A percentile compares a stretch with the other conserved stretches of the same genome.
Evolutionary conservation across 2,329 filamentous ascomycete genomes (phyloP).

Genomic region (Exophiala mesophila): DNA sequence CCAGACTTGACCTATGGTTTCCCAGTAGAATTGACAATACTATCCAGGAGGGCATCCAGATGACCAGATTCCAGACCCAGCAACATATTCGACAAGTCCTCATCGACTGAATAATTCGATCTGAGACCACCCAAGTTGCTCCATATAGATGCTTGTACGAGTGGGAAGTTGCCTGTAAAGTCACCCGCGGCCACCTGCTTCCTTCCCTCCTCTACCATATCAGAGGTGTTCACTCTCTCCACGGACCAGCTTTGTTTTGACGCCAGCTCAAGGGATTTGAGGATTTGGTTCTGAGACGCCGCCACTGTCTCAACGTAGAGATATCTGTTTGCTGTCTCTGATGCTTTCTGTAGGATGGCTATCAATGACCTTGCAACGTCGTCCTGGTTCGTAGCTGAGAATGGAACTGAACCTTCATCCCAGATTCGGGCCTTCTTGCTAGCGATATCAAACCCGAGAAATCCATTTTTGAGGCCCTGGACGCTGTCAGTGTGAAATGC

Average conservation of each 20-base stretch:
- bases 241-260: conserved; percentile 14
- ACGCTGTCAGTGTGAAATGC: neutral
- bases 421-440: conserved; percentile 41
- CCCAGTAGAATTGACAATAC: neutral
- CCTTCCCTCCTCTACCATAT: conserved; percentile 33
- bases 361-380: conserved; percentile 46
- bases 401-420: conserved; percentile 46
- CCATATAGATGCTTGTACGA: conserved; percentile 9
- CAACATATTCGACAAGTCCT: conserved; percentile 6
- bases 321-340: conserved; percentile 50
- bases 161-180: conserved; percentile 23
- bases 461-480: conserved; percentile 30
- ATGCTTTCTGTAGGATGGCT: conserved; percentile 43
- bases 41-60: conserved; percentile 4
- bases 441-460: conserved; percentile 45
- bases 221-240: conserved; percentile 25
- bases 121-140: conserved; percentile 3
- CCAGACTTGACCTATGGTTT: too few species aligned
- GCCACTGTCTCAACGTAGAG: conserved; percentile 44
- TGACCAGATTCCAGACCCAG: neutral
- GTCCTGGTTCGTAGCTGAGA: conserved; percentile 46
- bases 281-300: conserved; percentile 41
- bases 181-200: conserved; percentile 42
- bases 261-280: conserved; percentile 26
- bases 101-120: conserved; percentile 7